These are phyloP conservation scores for Actinomucor elegans DNA, from an alignment of 371 early-diverging fungal species.

Conservation along the genomic window DNA sequence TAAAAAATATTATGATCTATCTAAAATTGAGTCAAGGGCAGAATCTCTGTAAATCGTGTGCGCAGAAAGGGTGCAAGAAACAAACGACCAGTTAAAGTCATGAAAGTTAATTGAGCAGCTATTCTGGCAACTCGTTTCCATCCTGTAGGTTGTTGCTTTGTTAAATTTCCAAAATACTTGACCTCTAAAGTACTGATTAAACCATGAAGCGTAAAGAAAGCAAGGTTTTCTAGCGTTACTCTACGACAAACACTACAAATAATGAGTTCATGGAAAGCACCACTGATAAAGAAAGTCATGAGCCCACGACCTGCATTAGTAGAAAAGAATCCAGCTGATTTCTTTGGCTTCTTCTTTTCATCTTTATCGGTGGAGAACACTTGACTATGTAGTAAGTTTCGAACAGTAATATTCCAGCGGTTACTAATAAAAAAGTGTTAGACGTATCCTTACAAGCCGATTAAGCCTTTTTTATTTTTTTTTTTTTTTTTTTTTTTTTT, in stretches of 20 bases:
- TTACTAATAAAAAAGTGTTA: conserved; percentile 20
- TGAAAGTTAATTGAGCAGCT: conserved; percentile 16
- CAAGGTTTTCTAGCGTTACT: conserved; percentile 37
- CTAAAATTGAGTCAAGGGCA: conserved; percentile 14
- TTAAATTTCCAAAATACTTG: conserved; percentile 4
- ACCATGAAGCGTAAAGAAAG: conserved; percentile 34
- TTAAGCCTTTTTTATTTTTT: too few species aligned
- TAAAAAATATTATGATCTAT: too few species aligned
- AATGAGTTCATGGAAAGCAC: conserved; percentile 34
- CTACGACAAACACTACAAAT: conserved; percentile 28
- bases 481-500: too few species aligned
- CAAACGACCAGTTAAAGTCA: conserved; percentile 35
- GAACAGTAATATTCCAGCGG: conserved; percentile 38
- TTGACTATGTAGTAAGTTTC: conserved; percentile 29
- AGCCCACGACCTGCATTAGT: conserved; percentile 22
- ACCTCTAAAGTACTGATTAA: conserved; percentile 20
- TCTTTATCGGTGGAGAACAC: conserved; percentile 8
- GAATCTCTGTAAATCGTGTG: conserved; percentile 10
- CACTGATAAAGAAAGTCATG: conserved; percentile 30
- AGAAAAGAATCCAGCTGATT: background rate
- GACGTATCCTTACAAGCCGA: too few species aligned
- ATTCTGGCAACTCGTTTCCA: conserved; percentile 10
- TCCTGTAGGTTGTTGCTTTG: background rate
- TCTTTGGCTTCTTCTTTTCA: background rate
- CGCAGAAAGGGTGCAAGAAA: conserved; percentile 42